These are phyloP conservation scores for Septoria petroselini DNA, from an alignment of 2,329 filamentous ascomycete species.

Conservation along the genomic window DNA sequence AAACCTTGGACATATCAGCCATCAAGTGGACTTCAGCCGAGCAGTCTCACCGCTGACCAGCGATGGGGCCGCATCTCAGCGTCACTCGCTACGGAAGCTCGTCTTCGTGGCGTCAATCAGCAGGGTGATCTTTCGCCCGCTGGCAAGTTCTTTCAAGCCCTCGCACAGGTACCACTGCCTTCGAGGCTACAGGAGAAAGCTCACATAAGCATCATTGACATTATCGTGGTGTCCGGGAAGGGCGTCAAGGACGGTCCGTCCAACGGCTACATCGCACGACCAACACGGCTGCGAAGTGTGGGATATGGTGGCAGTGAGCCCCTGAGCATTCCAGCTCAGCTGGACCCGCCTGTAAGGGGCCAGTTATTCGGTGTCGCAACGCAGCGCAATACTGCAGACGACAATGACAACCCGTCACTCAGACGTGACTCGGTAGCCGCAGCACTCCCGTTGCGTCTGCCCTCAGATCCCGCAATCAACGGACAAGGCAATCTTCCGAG, in stretches of 20 bases:
- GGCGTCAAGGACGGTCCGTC: slow-evolving; percentile 31
- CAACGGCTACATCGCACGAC: slow-evolving; percentile 21
- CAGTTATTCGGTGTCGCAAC: neutral
- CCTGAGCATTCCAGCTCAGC: neutral
- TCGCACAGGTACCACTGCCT: slow-evolving; percentile 42
- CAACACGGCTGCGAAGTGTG: slow-evolving; percentile 11
- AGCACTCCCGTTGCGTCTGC: too few relatives aligned
- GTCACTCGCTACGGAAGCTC: slow-evolving; percentile 38
- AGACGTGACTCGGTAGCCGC: too few relatives aligned
- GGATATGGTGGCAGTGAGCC: neutral
- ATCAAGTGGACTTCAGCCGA: slow-evolving; percentile 17
- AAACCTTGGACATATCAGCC: slow-evolving; percentile 45
- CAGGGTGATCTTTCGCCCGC: slow-evolving; percentile 37
- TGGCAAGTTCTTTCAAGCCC: slow-evolving; percentile 40
- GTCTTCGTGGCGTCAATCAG: slow-evolving; percentile 36
- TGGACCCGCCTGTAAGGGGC: neutral
- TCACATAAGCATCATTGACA: slow-evolving; percentile 34
- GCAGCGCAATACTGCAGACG: too few relatives aligned
- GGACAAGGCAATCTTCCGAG: too few relatives aligned
- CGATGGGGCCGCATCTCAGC: slow-evolving; percentile 40
- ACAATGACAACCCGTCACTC: neutral
- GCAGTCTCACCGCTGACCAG: slow-evolving; percentile 23
- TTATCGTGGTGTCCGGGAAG: slow-evolving; percentile 31
- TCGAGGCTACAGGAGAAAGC: slow-evolving; percentile 30
- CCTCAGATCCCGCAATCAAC: too few relatives aligned